These are phyloP conservation scores for Colletotrichum scovillei DNA, from an alignment of 2,329 filamentous ascomycete genomes.

Conservation along the genomic window DNA sequence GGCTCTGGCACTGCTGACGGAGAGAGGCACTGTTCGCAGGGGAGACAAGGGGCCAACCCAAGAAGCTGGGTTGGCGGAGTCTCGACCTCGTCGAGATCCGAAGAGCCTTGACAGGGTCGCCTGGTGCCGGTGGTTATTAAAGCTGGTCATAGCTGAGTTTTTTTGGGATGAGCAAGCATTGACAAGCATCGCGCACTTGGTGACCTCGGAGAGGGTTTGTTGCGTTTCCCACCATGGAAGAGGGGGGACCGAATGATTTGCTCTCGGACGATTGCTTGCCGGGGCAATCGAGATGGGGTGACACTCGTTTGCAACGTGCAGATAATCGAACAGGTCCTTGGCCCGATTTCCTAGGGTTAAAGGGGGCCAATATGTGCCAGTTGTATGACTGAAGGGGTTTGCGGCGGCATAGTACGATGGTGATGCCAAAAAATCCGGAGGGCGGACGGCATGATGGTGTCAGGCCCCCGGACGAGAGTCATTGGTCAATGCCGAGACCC, in stretches of 20 bases:
- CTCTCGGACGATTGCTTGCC: neutral
- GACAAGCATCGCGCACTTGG: neutral
- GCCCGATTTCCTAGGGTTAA: neutral
- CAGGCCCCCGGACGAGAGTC: constrained; percentile 5
- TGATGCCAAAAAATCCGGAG: constrained; percentile 7
- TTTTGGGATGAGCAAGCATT: neutral
- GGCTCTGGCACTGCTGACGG: neutral
- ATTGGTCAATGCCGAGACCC: constrained; percentile 26
- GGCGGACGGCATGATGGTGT: constrained; percentile 12
- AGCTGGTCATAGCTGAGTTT: constrained; percentile 20
- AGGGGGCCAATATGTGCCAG: constrained; percentile 4
- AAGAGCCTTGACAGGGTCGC: neutral
- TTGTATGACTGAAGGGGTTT: constrained; percentile 4
- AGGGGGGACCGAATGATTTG: neutral
- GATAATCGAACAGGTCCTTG: constrained; percentile 11
- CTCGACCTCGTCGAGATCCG: neutral
- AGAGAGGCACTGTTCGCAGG: neutral
- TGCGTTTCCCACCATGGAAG: neutral
- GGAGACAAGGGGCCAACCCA: constrained; percentile 16
- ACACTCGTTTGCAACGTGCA: constrained; percentile 20
- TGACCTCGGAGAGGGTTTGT: neutral
- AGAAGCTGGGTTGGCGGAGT: constrained; percentile 15
- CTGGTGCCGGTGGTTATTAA: neutral
- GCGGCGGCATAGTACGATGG: constrained; percentile 5
- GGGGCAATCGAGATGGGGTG: constrained; percentile 11